These are phyloP conservation scores for Cyclotella sp. DNA, from an alignment of 108 stramenopile genomes.

Conservation along the genomic window DNA sequence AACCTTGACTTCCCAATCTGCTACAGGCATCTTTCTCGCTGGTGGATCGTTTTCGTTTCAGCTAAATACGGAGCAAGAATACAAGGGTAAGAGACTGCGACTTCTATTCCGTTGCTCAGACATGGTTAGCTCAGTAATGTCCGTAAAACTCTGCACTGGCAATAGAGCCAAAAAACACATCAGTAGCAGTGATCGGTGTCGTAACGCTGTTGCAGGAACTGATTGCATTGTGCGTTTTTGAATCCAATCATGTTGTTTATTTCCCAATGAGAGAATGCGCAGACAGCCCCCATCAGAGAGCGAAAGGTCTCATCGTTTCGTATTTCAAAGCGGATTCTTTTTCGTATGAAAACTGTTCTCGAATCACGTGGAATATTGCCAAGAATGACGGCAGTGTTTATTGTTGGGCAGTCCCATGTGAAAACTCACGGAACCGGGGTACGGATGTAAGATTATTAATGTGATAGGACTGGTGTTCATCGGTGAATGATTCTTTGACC, in stretches of 20 bases:
- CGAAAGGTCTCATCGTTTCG: constrained; percentile 30
- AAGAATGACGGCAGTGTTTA: constrained; percentile 44
- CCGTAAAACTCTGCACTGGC: not conserved
- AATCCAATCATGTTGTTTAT: constrained; percentile 19
- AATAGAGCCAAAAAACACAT: not conserved
- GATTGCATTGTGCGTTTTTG: constrained; percentile 20
- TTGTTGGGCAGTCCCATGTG: constrained; percentile 47
- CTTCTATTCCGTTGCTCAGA: too few species aligned
- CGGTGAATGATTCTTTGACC: too few species aligned
- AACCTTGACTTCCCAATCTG: constrained; percentile 7
- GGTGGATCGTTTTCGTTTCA: constrained; percentile 45
- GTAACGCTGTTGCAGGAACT: constrained; percentile 33
- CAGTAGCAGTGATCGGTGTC: constrained; percentile 35
- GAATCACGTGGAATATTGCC: constrained; percentile 40
- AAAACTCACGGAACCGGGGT: not conserved
- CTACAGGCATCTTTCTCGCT: constrained; percentile 46
- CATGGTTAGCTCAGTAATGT: too few species aligned
- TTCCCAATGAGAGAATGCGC: constrained; percentile 2
- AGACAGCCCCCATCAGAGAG: not conserved
- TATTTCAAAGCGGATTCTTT: constrained; percentile 27
- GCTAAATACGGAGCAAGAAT: constrained; percentile 6
- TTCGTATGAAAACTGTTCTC: constrained; percentile 21
- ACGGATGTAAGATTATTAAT: not conserved
- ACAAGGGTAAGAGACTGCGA: constrained; percentile 1
- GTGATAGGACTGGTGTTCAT: not conserved